Evolutionary conservation across 1,284 basidiomycete genomes (phyloP).

Genomic region (Trametes pubescens): DNA sequence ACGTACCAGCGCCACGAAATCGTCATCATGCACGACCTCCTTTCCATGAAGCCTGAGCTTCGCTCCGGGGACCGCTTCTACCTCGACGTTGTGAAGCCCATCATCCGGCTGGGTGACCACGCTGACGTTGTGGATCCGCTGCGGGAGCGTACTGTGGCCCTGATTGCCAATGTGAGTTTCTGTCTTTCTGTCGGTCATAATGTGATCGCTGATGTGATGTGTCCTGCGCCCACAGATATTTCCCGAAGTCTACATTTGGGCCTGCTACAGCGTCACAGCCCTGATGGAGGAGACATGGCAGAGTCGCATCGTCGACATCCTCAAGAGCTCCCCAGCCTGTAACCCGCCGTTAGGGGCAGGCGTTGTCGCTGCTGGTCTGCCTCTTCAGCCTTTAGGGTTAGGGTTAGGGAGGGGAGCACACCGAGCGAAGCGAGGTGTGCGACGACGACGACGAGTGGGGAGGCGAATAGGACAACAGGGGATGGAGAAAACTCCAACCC

Average conservation of each 20-base stretch:
- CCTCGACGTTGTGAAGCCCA: background rate
- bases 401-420: no score
- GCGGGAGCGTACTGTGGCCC: background rate
- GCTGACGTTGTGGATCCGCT: background rate
- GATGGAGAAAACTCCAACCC: no score
- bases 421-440: no score
- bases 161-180: background rate
- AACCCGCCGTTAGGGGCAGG: no score
- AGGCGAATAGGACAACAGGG: no score
- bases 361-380: no score
- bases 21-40: background rate
- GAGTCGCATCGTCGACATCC: background rate
- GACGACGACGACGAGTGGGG: no score
- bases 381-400: no score
- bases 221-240: background rate
- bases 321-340: background rate
- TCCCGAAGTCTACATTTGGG: background rate
- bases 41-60: background rate
- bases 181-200: background rate
- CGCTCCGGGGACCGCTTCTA: background rate
- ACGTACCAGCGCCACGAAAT: slow-evolving; percentile 1
- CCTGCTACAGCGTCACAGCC: background rate
- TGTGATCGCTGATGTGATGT: no score
- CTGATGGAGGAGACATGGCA: background rate
- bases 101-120: background rate